A percentile compares a stretch with the other conserved stretches of the same genome.
Conservation (phyloP, 495 filamentous ascomycete genomes). For the Penicillium egyptiacum region DNA sequence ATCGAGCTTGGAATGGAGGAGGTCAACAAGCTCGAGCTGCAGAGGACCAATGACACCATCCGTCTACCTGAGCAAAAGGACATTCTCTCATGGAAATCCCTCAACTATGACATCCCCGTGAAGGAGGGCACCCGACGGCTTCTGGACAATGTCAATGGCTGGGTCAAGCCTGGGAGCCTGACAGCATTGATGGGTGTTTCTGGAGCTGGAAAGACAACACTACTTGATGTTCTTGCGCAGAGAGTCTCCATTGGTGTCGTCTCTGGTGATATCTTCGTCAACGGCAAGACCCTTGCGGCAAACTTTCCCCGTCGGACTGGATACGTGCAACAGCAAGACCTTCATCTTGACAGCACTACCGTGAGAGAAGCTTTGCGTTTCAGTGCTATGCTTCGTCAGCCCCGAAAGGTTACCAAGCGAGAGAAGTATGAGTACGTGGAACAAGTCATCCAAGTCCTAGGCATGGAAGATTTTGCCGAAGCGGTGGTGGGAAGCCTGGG, state of each 20-base stretch:
- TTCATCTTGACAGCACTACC: constrained; percentile 81
- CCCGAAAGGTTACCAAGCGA: constrained; percentile 39
- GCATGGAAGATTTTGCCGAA: constrained; percentile 45
- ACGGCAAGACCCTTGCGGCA: constrained; percentile 53
- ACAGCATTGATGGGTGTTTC: constrained; percentile 61
- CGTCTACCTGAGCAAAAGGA: constrained; percentile 52
- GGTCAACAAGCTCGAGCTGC: constrained; percentile 19
- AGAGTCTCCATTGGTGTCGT: constrained; percentile 51
- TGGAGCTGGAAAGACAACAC: constrained; percentile 65
- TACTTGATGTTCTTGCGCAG: constrained; percentile 59
- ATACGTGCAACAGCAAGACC: constrained; percentile 91
- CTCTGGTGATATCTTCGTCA: constrained; percentile 51
- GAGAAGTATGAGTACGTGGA: constrained; percentile 52
- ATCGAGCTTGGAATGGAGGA: constrained; percentile 19
- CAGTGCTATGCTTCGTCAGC: constrained; percentile 80
- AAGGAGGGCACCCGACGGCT: constrained; percentile 56
- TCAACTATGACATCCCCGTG: constrained; percentile 65
- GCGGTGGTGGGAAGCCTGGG: constrained; percentile 42
- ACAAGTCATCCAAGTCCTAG: constrained; percentile 48
- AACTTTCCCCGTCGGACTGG: constrained; percentile 91
- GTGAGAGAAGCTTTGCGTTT: constrained; percentile 83
- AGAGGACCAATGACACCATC: constrained; percentile 26
- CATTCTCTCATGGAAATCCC: constrained; percentile 69
- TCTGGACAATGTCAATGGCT: constrained; percentile 61
- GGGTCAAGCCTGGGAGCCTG: constrained; percentile 63